Evolutionary conservation across 2,329 filamentous ascomycete genomes (phyloP), one percentile per base, ranked within the genome.

Genomic region (Paraphoma sp.): DNA sequence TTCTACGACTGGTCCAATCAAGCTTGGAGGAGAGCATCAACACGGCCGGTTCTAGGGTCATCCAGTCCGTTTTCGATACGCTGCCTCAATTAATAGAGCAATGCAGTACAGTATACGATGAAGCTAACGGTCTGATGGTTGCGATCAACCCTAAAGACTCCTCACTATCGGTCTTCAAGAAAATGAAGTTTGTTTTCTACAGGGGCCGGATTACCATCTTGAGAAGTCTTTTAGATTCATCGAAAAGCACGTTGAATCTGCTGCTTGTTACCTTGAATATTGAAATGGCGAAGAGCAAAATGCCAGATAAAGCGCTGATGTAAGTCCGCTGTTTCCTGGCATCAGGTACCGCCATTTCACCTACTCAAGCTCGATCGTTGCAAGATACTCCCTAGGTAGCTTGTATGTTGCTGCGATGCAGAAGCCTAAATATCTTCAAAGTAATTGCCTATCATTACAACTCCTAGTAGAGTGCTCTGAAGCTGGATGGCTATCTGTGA

Each of bases 1-100:
- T 44, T 16, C 41, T 51, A 4, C 40, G 48, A 23, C 36, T 51
- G n/a, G 41, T 51, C 2, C 48, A 51, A 23, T 44, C 30, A 33
- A 51, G 48, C 36, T 29, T 51, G 8, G 48, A 51, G 29, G 48
- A 51, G 17, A 51, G 48, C 29, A 51, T 51, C 41, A 51, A 51
- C 17, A 38, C 29, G n/a, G 23, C 41, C 7, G 48, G 48, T 14
- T 51, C 48, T 12, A 51, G 14, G 12, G 29, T 51, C 5, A 51
- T 51, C 29, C 41, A 51, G 40, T 44, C 41, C 23, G 30, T 51
- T 6, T 29, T 44, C 6, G 41, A 44, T 11, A 51, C 48, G 4
- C 29, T 51, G 23, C 48, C 48, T 28, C 40, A 51, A 38, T 28
- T 51, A 40, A 41, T 51, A 11, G 48, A 51, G 16, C 48, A 51